Evolutionary conservation across 208 protist genomes (phyloP), one percentile per base, ranked within the genome.

Genomic region (Trypanosoma caninum): DNA sequence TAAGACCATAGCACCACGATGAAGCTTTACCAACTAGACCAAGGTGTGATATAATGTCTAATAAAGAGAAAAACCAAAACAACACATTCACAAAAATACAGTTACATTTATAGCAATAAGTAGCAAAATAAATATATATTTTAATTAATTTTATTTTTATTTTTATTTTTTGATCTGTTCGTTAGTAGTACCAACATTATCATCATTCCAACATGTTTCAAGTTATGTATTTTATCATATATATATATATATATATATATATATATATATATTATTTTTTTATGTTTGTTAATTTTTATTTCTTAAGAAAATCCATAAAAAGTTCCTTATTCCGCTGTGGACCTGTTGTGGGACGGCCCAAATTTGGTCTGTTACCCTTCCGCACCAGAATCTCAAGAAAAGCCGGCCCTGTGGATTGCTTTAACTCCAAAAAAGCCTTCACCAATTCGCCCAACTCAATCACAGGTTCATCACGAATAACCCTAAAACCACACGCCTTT

Each of bases 341-440:
- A 8, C 73, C 63, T 14, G 65, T 72, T 2, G 62, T 87, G 10
- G 77, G 76, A 25, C 78, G 58, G 8, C 78, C 76, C 11, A 87
- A 58, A 55, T 88, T 64, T 53, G 69, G 74, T 20, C 76, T 50
- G 40, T 54, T 55, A 22, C 74, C 72, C 53, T 67, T 78, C 23
- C 55, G 60, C 46, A 95, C 82, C 14, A 82, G 42, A 31, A 95
- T 72, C 55, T 96, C 91, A n/a, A 96, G 55, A 25, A 96, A 77
- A 3, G 76, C 76, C 22, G 87, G 91, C 2, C 91, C 91, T 13
- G 71, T 54, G n/a, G 74, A 65, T 41, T 72, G 54, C 27, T 73
- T 59, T 23, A 96, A 69, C 41, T 86, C 77, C 2, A 38, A 40
- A 9, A 95, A n/a, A 11, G 82, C 78, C 18, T 66, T 41, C 0